A percentile compares a stretch with the other conserved stretches of the same genome.
phyloP scores from a whole-genome alignment of 805 yeast species.

The Wickerhamiella kazuoi region DNA sequence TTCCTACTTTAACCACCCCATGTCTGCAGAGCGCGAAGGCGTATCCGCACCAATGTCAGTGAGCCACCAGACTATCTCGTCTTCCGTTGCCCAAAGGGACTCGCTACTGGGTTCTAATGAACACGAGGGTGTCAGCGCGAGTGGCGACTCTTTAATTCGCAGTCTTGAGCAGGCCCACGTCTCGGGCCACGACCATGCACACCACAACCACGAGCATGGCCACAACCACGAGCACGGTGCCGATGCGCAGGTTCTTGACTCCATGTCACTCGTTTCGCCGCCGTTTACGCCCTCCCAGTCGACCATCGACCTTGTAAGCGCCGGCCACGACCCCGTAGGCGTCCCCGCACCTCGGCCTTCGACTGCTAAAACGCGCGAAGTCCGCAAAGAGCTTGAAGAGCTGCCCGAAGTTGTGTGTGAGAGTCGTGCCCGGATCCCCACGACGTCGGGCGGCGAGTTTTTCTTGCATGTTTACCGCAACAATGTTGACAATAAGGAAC shows the following conservation, averaged over 20 bases:
- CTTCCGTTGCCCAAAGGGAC: too few relatives aligned
- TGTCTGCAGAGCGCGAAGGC: background rate
- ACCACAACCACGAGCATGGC: background rate
- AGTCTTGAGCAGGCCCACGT: too few relatives aligned
- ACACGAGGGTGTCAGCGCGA: too few relatives aligned
- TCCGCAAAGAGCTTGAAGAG: conserved; percentile 9
- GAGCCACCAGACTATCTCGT: background rate
- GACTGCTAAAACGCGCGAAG: background rate
- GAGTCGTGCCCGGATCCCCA: conserved; percentile 91
- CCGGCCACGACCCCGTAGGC: background rate
- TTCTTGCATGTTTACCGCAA: conserved; percentile 80
- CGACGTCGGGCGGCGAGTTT: conserved; percentile 87
- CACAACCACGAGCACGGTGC: background rate
- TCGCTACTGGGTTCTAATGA: too few relatives aligned
- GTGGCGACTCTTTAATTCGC: too few relatives aligned
- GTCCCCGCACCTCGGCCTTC: background rate
- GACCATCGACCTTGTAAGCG: background rate
- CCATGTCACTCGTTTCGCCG: conserved; percentile 21
- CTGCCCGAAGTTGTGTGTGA: conserved; percentile 72
- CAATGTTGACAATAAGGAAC: conserved; percentile 79
- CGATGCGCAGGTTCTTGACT: background rate
- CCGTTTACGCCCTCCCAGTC: conserved; percentile 17
- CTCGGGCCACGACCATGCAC: too few relatives aligned
- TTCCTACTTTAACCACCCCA: background rate
- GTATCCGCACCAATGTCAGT: background rate